Conservation (phyloP, 441 rosid genomes). For the Gossypium trilobum region DNA sequence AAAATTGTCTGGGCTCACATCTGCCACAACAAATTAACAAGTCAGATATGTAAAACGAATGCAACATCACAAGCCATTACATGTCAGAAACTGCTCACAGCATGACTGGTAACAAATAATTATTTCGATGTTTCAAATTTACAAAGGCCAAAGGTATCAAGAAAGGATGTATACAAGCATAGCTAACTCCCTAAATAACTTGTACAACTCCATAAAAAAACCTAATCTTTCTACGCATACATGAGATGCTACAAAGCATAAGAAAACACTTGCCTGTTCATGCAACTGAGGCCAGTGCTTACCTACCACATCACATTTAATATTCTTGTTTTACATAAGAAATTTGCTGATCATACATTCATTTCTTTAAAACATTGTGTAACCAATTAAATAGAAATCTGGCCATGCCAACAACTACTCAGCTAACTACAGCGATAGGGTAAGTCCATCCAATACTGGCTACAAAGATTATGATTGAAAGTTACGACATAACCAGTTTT, state of each 20-base stretch:
- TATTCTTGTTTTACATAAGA: not conserved
- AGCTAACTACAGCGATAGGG: not conserved
- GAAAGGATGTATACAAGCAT: not conserved
- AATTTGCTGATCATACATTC: not conserved
- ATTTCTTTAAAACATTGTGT: too few species aligned
- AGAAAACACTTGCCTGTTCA: not conserved
- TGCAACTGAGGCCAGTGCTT: not conserved
- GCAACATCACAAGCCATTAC: not conserved
- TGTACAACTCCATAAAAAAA: slow-evolving; percentile 2
- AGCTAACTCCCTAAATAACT: not conserved
- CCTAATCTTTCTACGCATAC: not conserved
- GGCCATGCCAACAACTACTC: not conserved
- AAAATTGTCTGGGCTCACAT: not conserved
- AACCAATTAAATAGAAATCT: slow-evolving; percentile 2
- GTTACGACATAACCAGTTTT: not conserved
- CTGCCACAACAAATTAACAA: not conserved
- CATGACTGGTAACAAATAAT: not conserved
- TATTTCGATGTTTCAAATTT: not conserved
- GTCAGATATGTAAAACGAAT: not conserved
- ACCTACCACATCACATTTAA: not conserved
- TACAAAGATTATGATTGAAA: not conserved
- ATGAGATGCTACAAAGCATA: not conserved
- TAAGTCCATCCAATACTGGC: not conserved
- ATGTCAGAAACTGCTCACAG: not conserved
- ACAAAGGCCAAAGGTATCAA: not conserved